phyloP scores from a whole-genome alignment of 345 rosid genomes.

The Gossypioides kirkii region DNA sequence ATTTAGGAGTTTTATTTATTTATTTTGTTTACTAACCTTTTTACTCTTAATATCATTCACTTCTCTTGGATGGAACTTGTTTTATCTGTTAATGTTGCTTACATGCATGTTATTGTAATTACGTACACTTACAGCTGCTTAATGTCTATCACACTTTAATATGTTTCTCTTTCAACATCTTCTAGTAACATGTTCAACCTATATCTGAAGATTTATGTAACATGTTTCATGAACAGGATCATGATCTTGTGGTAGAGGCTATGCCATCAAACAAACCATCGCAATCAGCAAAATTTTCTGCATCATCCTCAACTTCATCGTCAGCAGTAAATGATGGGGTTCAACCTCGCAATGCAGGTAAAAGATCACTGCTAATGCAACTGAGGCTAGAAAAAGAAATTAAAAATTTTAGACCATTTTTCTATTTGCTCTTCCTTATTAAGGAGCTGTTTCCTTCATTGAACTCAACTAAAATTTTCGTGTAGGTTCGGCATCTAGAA shows the following conservation, averaged over 20 bases:
- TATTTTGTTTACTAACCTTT: neutral
- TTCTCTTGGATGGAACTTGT: neutral
- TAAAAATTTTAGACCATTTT: neutral
- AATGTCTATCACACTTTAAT: neutral
- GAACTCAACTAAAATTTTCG: conserved; percentile 9
- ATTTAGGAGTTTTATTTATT: neutral
- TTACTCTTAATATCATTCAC: neutral
- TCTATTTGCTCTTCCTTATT: neutral
- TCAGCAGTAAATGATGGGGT: conserved; percentile 39
- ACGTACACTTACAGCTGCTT: neutral
- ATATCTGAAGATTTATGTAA: neutral
- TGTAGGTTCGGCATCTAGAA: conserved; percentile 61
- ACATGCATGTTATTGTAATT: neutral
- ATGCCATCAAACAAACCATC: conserved; percentile 55
- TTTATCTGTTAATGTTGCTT: neutral
- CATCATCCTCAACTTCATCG: conserved; percentile 54
- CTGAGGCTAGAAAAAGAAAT: neutral
- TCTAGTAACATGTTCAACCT: neutral
- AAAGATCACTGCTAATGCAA: neutral
- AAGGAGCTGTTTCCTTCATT: neutral
- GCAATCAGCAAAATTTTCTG: conserved; percentile 53
- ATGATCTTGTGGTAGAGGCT: conserved; percentile 78
- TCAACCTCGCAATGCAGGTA: conserved; percentile 61
- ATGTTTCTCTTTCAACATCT: neutral
- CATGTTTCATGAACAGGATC: conserved; percentile 22